Conservation (phyloP, 2,329 filamentous ascomycete genomes). For the Blastomyces emzantsi region DNA sequence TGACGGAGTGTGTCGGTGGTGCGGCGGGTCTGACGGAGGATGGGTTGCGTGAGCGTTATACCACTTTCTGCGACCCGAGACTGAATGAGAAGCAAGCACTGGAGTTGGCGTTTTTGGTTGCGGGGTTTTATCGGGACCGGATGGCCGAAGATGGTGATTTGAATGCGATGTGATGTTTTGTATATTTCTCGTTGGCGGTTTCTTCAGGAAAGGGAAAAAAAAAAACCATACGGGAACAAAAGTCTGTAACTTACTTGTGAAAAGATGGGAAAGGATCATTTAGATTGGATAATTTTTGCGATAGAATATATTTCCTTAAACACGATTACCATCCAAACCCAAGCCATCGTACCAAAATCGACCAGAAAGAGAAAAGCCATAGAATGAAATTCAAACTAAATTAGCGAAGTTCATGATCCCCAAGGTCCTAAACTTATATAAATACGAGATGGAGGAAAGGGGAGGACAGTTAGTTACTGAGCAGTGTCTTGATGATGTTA, state of each 20-base stretch:
- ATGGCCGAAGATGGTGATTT: slow-evolving; percentile 19
- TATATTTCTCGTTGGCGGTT: background rate
- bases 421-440: no score
- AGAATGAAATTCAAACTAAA: no score
- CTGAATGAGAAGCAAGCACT: slow-evolving; percentile 97
- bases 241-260: background rate
- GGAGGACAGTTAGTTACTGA: no score
- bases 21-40: slow-evolving; percentile 80
- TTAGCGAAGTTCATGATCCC: no score
- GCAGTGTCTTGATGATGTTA: no score
- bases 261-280: no score
- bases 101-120: slow-evolving; percentile 87
- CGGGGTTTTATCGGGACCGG: slow-evolving; percentile 61
- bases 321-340: no score
- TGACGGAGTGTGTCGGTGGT: slow-evolving; percentile 91
- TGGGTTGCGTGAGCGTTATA: slow-evolving; percentile 83
- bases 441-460: no score
- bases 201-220: background rate
- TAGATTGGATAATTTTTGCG: no score
- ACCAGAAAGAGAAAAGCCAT: no score
- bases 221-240: background rate
- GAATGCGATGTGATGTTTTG: slow-evolving; percentile 14
- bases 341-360: no score
- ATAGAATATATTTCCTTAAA: no score
- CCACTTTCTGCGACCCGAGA: slow-evolving; percentile 88